Evolutionary conservation across 2,329 filamentous ascomycete species (phyloP).

Genomic region (Cladophialophora psammophila): DNA sequence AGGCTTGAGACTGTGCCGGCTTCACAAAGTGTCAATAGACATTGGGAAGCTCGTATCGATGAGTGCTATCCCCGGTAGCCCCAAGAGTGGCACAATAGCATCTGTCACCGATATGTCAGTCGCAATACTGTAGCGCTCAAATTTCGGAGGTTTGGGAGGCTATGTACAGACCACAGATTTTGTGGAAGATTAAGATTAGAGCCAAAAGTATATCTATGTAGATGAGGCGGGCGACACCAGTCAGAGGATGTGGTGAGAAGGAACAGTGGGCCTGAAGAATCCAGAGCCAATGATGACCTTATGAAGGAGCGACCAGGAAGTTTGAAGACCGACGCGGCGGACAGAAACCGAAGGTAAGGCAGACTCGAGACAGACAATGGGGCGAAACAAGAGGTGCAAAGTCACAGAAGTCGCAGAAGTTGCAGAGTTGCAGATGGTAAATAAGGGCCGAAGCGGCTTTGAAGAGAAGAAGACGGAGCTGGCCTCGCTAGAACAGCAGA

Average conservation of each 20-base stretch:
- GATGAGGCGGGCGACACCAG: slow-evolving; percentile 14
- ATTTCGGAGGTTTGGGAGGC: background rate
- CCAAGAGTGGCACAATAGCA: slow-evolving; percentile 6
- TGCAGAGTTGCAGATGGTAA: slow-evolving; percentile 11
- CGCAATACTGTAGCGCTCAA: background rate
- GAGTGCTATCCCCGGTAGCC: background rate
- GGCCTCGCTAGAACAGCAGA: slow-evolving; percentile 15
- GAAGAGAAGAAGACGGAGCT: slow-evolving; percentile 2
- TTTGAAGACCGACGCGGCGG: background rate
- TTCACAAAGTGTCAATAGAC: background rate
- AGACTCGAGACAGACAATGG: slow-evolving; percentile 18
- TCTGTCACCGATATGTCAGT: slow-evolving; percentile 23
- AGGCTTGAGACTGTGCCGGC: slow-evolving; percentile 7
- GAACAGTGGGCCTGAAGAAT: slow-evolving; percentile 8
- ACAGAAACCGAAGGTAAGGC: slow-evolving; percentile 13
- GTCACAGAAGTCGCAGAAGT: background rate
- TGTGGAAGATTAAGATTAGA: slow-evolving; percentile 23
- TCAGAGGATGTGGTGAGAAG: slow-evolving; percentile 12
- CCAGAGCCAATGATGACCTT: slow-evolving; percentile 14
- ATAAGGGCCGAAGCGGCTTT: slow-evolving; percentile 4
- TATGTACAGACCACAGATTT: slow-evolving; percentile 17
- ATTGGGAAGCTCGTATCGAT: background rate
- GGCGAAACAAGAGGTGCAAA: slow-evolving; percentile 11
- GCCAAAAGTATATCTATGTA: slow-evolving; percentile 4
- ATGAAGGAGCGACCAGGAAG: slow-evolving; percentile 28